These are phyloP conservation scores for Chlorella sorokiniana DNA, from an alignment of 139 green algal species.

Conservation along the genomic window DNA sequence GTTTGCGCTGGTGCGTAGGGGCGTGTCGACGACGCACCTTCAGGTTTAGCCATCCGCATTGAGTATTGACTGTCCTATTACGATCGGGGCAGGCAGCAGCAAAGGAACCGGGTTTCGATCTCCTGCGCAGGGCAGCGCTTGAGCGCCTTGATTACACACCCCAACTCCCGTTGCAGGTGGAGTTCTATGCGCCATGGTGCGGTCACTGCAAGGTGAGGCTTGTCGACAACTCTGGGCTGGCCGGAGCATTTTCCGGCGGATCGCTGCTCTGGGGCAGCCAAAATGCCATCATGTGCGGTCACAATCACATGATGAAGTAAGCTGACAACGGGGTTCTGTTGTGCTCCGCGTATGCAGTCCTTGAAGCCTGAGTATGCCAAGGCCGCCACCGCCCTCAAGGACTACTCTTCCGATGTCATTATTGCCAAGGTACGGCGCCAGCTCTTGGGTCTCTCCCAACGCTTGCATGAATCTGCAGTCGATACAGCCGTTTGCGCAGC, in stretches of 20 bases:
- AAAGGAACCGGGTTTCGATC: no score
- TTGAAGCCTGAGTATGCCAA: slow-evolving; percentile 78
- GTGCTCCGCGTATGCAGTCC: slow-evolving; percentile 45
- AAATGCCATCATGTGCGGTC: not conserved
- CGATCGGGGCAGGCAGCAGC: not conserved
- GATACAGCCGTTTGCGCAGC: not conserved
- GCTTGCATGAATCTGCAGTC: no score
- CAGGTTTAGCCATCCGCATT: not conserved
- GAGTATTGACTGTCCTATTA: not conserved
- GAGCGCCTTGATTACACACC: not conserved
- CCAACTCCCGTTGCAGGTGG: slow-evolving; percentile 47
- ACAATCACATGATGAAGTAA: not conserved
- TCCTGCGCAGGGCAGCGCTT: not conserved
- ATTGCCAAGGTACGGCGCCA: slow-evolving; percentile 70
- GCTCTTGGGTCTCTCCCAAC: not conserved
- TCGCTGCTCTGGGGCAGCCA: not conserved
- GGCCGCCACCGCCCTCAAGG: slow-evolving; percentile 73
- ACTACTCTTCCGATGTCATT: slow-evolving; percentile 51
- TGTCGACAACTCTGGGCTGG: not conserved
- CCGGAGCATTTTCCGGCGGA: not conserved
- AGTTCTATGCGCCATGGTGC: slow-evolving; percentile 85
- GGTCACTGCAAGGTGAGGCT: slow-evolving; percentile 76
- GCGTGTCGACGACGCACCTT: not conserved
- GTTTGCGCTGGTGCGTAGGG: slow-evolving; percentile 60
- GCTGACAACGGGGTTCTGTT: no score